Base-by-base conservation (phyloP, 129 eudicot genomes). In the Chrysanthemum lavandulifolium region DNA sequence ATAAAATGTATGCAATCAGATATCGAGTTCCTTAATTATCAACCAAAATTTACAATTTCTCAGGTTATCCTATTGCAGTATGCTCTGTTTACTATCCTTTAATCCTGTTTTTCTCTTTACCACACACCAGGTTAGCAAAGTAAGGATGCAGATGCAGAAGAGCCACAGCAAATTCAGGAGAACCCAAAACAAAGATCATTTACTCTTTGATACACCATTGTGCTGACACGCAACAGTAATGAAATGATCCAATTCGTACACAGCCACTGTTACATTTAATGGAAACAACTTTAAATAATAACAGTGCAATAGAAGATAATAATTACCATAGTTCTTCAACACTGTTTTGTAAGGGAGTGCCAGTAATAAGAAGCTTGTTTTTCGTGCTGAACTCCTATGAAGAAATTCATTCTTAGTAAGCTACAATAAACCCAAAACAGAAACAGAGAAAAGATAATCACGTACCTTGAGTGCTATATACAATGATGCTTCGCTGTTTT, bases 291-390 rank as follows among this genome's bases (percentile, higher is more conserved):
- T 15, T 59, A 70, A 36, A 67, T n/a, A 2, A 29, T 14, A 25
- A 23, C 55, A 68, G 21, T 13, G 45, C 58, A 60, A 43, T 10
- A 50, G 10, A 18, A 64, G 18, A 77, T 43, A n/a, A 64, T 18
- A 68, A 49, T 74, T 85, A 95, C 99, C 99, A 95, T 73, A 95
- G 96, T 81, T 95, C 99, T 83, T 95, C 97, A 62, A 95, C 99
- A 79, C 96, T 95, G 85, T 95, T 95, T 64, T 95, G 99, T 76
- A 95, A 77, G 25, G 99, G 99, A 77, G 99, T 95, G 55, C 99
- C 99, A 65, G 99, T 95, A 47, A 95, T 91, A 55, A 95, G 92
- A 84, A 95, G 85, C 91, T 91, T 95, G 91, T 95, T 95, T 88
- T 95, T 95, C 54, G 99, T 95, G 86, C 96, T 91, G 75, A 95